Evolutionary conservation across 345 rosid species (phyloP), one percentile per base, ranked within the genome.

Genomic region (Syzygium grande): DNA sequence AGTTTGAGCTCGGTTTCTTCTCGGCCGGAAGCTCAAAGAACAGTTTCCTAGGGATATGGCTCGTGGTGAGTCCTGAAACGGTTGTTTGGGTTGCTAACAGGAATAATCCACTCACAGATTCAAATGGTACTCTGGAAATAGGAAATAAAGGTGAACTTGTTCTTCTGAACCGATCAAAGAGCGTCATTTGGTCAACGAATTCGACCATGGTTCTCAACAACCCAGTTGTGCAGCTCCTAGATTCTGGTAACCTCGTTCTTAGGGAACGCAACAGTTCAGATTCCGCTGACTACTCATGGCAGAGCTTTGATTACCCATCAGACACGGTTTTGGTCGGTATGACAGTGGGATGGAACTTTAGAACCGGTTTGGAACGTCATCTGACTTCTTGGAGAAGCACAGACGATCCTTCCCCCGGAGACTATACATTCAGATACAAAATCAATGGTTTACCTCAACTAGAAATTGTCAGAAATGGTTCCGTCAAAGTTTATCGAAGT

Each of bases 31-130:
- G 88, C 58, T 85, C 86, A 10, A 68, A 51, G 7, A 89, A 87
- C 1, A 86, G 87, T 83, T 91, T 90, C 21, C 30, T 92, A 13
- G 95, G 94, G 77, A 92, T 93, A 16, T 88, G 94, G 91, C 84
- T 84, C 84, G 89, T 88, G 85, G 85, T 63, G 23, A 46, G 89
- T 14, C 25, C 9, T 0, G 84, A 21, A 84, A 59, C 84, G 4
- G 84, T 90, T 8, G 93, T 91, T 21, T 91, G 95, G 93, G 90
- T 93, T 13, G 92, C 95, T 34, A 92, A 93, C 16, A 91, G 93
- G 84, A 90, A 92, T 25, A 22, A 5, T 30, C 92, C 94, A 12
- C 73, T 92, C 13, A 25, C 52, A 1, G 58, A 86, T 22, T 77
- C 89, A 27, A 61, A 92, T 13, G 90, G 79, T 11, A 87, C 6